Conservation (phyloP, 2,329 filamentous ascomycete species). For the Xylaria sp. region DNA sequence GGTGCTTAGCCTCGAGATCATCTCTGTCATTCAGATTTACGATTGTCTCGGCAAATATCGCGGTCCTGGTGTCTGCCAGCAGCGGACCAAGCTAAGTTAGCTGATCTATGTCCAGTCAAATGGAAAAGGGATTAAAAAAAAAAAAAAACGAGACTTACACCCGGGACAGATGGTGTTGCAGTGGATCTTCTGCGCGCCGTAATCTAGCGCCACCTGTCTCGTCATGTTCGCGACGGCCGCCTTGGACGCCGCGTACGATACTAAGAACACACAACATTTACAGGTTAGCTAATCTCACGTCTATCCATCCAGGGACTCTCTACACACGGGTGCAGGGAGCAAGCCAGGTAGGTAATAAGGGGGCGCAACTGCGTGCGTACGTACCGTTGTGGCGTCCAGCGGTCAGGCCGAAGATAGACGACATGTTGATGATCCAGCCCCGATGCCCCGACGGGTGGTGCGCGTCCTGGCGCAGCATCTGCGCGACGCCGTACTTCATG, state of each 20-base stretch:
- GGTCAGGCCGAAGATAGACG: constrained; percentile 47
- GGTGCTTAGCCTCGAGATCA: constrained; percentile 4
- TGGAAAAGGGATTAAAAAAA: too few relatives aligned
- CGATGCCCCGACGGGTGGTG: constrained; percentile 42
- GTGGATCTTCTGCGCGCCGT: constrained; percentile 51
- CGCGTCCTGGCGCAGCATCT: constrained; percentile 53
- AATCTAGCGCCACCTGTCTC: constrained; percentile 51
- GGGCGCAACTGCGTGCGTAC: constrained; percentile 3
- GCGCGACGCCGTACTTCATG: constrained; percentile 48
- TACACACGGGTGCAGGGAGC: too few relatives aligned
- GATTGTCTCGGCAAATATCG: constrained; percentile 18
- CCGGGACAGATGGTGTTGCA: constrained; percentile 58
- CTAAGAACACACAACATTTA: too few relatives aligned
- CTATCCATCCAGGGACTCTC: too few relatives aligned
- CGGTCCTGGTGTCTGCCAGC: constrained; percentile 17
- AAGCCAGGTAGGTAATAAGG: not conserved
- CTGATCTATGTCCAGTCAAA: not conserved
- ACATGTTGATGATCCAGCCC: constrained; percentile 55
- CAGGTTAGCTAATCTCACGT: too few relatives aligned
- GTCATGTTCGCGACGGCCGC: constrained; percentile 55
- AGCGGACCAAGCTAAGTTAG: constrained; percentile 24
- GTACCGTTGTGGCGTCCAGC: constrained; percentile 34
- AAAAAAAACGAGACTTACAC: constrained; percentile 39
- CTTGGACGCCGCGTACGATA: constrained; percentile 51
- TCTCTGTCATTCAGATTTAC: not conserved